A percentile compares a stretch with the other conserved stretches of the same genome.
These are phyloP conservation scores for Raffaelea arxii DNA, from an alignment of 2,329 filamentous ascomycete species.

Conservation along the genomic window DNA sequence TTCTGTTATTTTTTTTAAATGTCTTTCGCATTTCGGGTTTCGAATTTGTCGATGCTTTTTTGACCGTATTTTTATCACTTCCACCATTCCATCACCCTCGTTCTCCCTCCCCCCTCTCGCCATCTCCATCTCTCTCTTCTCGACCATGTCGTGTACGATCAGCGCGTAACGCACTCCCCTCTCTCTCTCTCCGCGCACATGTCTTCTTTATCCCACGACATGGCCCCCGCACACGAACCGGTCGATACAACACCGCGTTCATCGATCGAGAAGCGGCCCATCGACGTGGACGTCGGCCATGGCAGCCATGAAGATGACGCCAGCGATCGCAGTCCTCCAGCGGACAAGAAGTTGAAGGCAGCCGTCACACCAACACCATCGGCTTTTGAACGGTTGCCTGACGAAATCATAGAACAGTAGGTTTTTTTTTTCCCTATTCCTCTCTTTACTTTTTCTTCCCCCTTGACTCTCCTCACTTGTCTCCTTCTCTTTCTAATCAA, in stretches of 20 bases:
- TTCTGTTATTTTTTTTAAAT: no score
- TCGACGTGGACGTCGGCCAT: conserved; percentile 8
- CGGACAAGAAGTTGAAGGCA: no score
- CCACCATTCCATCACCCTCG: not conserved
- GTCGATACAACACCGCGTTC: conserved; percentile 14
- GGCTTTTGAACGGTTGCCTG: conserved; percentile 49
- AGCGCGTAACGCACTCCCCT: no score
- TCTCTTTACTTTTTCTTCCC: not conserved
- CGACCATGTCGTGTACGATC: not conserved
- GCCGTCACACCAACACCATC: not conserved
- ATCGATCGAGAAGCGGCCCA: conserved; percentile 25
- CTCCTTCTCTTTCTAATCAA: not conserved
- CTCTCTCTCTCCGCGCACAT: not conserved
- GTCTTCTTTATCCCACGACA: not conserved
- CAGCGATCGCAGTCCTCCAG: not conserved
- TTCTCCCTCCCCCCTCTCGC: not conserved
- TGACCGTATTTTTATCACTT: not conserved
- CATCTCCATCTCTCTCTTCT: not conserved
- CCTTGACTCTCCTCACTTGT: conserved; percentile 1
- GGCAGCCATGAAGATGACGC: not conserved
- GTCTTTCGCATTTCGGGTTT: no score
- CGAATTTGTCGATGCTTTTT: no score
- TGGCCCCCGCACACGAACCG: conserved; percentile 13
- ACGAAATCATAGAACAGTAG: conserved; percentile 63
- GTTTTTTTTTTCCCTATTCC: conserved; percentile 14